Base-by-base conservation (phyloP, 2,329 filamentous ascomycete species). In the Penicillium griseofulvum region DNA sequence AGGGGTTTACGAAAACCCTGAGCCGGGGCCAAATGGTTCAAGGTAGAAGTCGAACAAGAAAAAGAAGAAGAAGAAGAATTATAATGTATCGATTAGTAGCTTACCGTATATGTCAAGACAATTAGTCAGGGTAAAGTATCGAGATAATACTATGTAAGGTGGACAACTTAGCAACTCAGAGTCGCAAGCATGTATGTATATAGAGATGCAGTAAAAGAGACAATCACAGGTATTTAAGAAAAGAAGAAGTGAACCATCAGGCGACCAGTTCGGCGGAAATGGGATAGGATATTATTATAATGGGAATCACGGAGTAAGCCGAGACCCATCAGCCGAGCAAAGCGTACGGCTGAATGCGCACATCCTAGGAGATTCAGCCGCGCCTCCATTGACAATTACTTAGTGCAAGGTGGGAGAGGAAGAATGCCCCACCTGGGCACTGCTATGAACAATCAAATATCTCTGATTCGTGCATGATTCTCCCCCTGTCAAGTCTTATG, bases 261-360 rank as follows among this genome's bases (percentile, higher is more conserved):
- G 55, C 29, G 57, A 53, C 26, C 14, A 44, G 17, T 14, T 53
- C 52, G 59, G 55, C 50, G 54, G 49, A 29, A 55, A 58, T 58
- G 52, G 38, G 52, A 50, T 43, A 49, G 28, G 29, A 33, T 17
- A 28, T 24, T 17, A 54, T 62, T 64, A 61, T 62, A 63, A n/a
- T 49, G 29, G 52, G 36, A 51, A 57, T 49, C 54, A 58, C 61
- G 55, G 53, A 50, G 54, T 38, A 54, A 44, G 38, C 54, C 46
- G 39, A 58, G 49, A 33, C 38, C 50, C 51, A 57, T 58, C 45
- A 59, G 52, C 34, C 47, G 41, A 51, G 45, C 31, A 54, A n/a
- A 48, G 50, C 34, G 45, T 54, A 54, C 52, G 41, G 52, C 52
- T 55, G 52, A 55, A 51, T 17, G 26, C 12, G 34, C 46, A 29